Conservation (phyloP, 352 stramenopile genomes). For the Pythium oligandrum region DNA sequence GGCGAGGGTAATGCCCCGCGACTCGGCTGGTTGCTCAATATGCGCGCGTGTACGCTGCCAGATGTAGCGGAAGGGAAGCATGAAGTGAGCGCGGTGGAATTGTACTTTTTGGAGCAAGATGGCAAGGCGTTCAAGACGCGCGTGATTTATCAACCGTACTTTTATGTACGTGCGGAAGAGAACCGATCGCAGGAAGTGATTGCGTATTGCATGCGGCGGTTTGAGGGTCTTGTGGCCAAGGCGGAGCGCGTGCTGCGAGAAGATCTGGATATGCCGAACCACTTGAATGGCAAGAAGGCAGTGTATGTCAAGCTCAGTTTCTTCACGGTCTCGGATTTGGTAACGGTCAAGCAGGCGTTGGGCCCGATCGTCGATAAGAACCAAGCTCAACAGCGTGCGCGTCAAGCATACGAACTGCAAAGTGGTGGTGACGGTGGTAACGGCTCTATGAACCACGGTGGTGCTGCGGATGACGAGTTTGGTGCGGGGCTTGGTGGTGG, state of each 20-base stretch:
- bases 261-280: conserved; percentile 90
- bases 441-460: conserved; percentile 7
- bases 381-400: conserved; percentile 47
- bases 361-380: conserved; percentile 60
- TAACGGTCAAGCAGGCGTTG: conserved; percentile 62
- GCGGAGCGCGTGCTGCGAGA: conserved; percentile 74
- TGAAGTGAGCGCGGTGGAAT: conserved; percentile 89
- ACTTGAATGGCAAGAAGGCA: conserved; percentile 82
- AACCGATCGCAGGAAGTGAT: conserved; percentile 70
- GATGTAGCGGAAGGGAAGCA: conserved; percentile 52
- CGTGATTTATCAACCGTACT: conserved; percentile 95
- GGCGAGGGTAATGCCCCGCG: conserved; percentile 10
- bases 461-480: conserved; percentile 32
- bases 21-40: conserved; percentile 74
- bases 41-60: conserved; percentile 50
- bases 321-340: conserved; percentile 67
- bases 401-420: conserved; percentile 71
- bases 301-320: conserved; percentile 91
- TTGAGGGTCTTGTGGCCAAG: conserved; percentile 83
- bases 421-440: conserved; percentile 8
- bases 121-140: conserved; percentile 94
- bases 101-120: conserved; percentile 95
- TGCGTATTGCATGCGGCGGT: conserved; percentile 77
- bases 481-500: conserved; percentile 1
- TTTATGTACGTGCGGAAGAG: conserved; percentile 88